phyloP scores from a whole-genome alignment of 2,329 filamentous ascomycete species.

The Exophiala phaeomuriformis region DNA sequence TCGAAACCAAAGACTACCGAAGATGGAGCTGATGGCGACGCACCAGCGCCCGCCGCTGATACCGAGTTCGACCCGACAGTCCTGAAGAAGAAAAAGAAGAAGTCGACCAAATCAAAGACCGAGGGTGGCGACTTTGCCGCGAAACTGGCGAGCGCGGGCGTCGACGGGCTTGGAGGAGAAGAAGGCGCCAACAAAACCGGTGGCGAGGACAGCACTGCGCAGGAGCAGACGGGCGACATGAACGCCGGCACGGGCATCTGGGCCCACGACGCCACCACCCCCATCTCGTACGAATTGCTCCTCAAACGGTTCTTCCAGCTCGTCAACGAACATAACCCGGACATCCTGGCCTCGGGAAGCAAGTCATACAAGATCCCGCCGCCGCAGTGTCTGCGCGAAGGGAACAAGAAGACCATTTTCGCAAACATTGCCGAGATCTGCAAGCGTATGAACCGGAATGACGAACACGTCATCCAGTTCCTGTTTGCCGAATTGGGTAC shows the following conservation, averaged over 20 bases:
- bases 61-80: conserved; percentile 59
- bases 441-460: conserved; percentile 98
- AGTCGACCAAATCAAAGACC: conserved; percentile 57
- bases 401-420: conserved; percentile 99
- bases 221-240: conserved; percentile 60
- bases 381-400: conserved; percentile 97
- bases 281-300: conserved; percentile 77
- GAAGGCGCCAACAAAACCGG: conserved; percentile 43
- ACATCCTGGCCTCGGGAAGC: conserved; percentile 77
- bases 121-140: conserved; percentile 58
- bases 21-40: conserved; percentile 43
- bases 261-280: conserved; percentile 68
- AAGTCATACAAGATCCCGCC: conserved; percentile 99
- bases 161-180: conserved; percentile 48
- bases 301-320: conserved; percentile 90
- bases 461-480: conserved; percentile 96
- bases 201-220: conserved; percentile 30
- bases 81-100: conserved; percentile 82
- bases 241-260: conserved; percentile 85
- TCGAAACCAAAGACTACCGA: conserved; percentile 50
- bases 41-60: conserved; percentile 48
- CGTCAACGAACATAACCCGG: conserved; percentile 91
- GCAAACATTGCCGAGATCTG: conserved; percentile 98
- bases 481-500: conserved; percentile 98
- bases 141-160: conserved; percentile 55